phyloP scores from a whole-genome alignment of 441 rosid species.

The Geranium incanum region DNA sequence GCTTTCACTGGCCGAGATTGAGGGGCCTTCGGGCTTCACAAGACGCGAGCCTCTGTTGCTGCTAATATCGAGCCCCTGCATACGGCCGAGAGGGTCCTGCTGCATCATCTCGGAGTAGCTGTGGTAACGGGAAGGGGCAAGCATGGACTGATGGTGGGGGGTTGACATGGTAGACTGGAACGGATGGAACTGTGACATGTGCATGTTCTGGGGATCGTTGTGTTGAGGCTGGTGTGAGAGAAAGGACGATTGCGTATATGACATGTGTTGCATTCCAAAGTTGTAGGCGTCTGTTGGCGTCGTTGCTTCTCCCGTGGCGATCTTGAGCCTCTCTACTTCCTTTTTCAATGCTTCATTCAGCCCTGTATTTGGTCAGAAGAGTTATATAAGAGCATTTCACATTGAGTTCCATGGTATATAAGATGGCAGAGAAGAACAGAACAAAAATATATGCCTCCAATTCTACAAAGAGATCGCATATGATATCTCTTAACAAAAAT shows the following conservation, averaged over 20 bases:
- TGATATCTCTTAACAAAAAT: neutral
- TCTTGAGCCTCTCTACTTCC: conserved; percentile 84
- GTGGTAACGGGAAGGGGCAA: conserved; percentile 33
- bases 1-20: conserved; percentile 70
- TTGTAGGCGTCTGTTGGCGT: conserved; percentile 56
- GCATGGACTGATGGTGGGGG: conserved; percentile 32
- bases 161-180: conserved; percentile 42
- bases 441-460: neutral
- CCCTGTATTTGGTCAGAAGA: conserved; percentile 36
- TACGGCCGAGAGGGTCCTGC: conserved; percentile 58
- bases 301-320: conserved; percentile 66
- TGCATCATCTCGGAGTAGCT: conserved; percentile 51
- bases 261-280: conserved; percentile 64
- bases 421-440: neutral
- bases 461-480: conserved; percentile 1
- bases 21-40: conserved; percentile 65
- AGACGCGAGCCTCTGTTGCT: conserved; percentile 44
- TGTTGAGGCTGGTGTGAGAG: neutral
- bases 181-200: conserved; percentile 48
- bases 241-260: conserved; percentile 46
- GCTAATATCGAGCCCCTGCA: conserved; percentile 79
- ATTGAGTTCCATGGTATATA: neutral
- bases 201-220: conserved; percentile 20
- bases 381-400: neutral
- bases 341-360: conserved; percentile 77